Evolutionary conservation across 1,139 yeast genomes (phyloP), one percentile per base, ranked within the genome.

Genomic region (Saccharomyces hybrid): DNA sequence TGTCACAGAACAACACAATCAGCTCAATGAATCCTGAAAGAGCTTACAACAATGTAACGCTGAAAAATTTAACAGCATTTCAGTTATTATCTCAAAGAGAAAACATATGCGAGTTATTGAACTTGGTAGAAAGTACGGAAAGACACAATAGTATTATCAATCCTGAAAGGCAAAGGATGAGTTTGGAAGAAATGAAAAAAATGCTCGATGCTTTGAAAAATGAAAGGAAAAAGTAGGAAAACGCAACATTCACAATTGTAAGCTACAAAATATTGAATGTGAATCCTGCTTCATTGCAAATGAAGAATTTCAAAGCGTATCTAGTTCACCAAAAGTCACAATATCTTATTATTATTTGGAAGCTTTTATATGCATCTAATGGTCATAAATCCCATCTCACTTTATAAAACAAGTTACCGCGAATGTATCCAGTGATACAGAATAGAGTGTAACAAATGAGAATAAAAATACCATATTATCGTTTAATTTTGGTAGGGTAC

Each of bases 1-100:
- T 38, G 44, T 38, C 44, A 8, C 44, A 38, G n/a, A 38, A 38
- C 44, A 38, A 38, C 9, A 9, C 44, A 38, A 16, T 16, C 11
- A 25, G 44, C 25, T 13, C 9, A 11, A 20, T 38, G 6, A 38
- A 38, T 38, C 25, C 44, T 9, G 44, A 38, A 38, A 38, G 44
- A 20, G 8, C 25, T 20, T 57, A 59, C 48, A 60, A 55, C 28
- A 64, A 60, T 29, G 56, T 64, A 34, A 64, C 67, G 25, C 57
- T 67, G 50, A 65, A 64, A 56, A 64, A 66, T 1, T 51, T 67
- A 38, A 65, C 70, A 1, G 71, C 71, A 3, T 61, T 65, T 50
- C 63, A 66, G 53, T 56, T 66, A 47, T 54, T 67, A 41, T 44
- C 60, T 11, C 62, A 63, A 28, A 56, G 70, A 20, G 70, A 66